Percentiles rank a stretch among this genome's conserved stretches.
These are phyloP conservation scores for Amniculicola lignicola DNA, from an alignment of 495 filamentous ascomycete genomes.

Conservation along the genomic window DNA sequence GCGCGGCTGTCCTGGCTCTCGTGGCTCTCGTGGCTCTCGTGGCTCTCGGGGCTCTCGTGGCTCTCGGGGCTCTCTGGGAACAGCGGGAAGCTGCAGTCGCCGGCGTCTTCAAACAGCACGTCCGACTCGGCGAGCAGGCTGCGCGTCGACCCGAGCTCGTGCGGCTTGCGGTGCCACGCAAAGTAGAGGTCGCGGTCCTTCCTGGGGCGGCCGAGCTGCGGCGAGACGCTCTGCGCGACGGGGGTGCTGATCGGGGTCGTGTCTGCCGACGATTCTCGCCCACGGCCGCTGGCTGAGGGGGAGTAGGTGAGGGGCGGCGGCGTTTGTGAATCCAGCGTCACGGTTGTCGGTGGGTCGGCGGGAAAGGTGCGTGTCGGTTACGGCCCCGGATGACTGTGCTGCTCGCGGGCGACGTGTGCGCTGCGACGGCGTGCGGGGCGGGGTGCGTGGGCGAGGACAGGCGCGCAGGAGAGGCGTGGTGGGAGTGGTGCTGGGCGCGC, in stretches of 20 bases:
- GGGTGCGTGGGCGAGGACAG: neutral
- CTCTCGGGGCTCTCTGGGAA: constrained; percentile 45
- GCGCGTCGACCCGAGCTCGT: constrained; percentile 34
- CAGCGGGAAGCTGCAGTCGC: constrained; percentile 47
- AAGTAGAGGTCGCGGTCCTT: constrained; percentile 39
- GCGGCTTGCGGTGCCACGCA: constrained; percentile 43
- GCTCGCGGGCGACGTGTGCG: neutral
- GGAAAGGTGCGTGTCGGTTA: neutral
- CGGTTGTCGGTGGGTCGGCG: constrained; percentile 15
- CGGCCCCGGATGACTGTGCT: constrained; percentile 2
- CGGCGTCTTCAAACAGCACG: constrained; percentile 42
- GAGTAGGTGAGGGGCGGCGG: constrained; percentile 38
- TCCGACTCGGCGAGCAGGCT: constrained; percentile 43
- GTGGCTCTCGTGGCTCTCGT: too few relatives aligned
- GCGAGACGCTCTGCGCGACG: constrained; percentile 24
- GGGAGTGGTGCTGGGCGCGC: neutral
- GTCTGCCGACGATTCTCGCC: constrained; percentile 37
- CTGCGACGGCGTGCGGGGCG: neutral
- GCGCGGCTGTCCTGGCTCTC: too few relatives aligned
- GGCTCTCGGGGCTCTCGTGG: too few relatives aligned
- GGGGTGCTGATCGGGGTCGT: constrained; percentile 36
- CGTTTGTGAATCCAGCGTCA: constrained; percentile 38
- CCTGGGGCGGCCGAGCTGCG: constrained; percentile 22
- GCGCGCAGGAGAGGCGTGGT: neutral
- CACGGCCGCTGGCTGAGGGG: constrained; percentile 32